Evolutionary conservation across 148 eudicot genomes (phyloP).

Genomic region (Chenopodium suecicum): DNA sequence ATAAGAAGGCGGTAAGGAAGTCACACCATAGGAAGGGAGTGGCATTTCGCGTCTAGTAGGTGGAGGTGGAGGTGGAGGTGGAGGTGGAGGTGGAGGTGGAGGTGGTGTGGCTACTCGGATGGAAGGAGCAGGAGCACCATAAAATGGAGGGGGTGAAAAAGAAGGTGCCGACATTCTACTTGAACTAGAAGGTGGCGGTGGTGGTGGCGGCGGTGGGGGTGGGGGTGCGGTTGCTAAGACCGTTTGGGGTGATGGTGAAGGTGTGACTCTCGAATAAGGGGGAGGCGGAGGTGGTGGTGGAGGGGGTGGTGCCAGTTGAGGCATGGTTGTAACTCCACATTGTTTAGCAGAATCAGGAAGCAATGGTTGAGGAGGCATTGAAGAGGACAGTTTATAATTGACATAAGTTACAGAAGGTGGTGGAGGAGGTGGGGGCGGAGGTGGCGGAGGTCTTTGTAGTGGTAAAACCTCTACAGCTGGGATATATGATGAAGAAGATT

Average conservation of each 20-base stretch:
- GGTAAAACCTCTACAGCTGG: constrained; percentile 14
- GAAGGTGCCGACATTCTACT: not conserved
- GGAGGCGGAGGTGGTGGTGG: constrained; percentile 37
- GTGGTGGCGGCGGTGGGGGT: constrained; percentile 6
- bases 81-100: constrained; percentile 26
- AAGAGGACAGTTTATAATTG: constrained; percentile 2
- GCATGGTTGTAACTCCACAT: constrained; percentile 20
- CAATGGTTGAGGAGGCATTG: constrained; percentile 20
- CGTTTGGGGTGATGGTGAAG: constrained; percentile 26
- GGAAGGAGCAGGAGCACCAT: constrained; percentile 18
- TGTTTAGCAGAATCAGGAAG: constrained; percentile 8
- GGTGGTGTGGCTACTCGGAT: not conserved
- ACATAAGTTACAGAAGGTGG: not conserved
- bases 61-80: constrained; percentile 30
- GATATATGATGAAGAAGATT: constrained; percentile 17
- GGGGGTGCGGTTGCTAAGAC: constrained; percentile 20
- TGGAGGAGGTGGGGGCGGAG: constrained; percentile 33
- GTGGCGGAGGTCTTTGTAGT: constrained; percentile 21
- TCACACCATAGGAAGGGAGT: not conserved
- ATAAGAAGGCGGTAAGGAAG: not conserved
- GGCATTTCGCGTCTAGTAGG: not conserved
- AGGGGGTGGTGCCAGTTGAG: constrained; percentile 31
- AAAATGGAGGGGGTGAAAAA: constrained; percentile 17
- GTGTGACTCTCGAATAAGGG: not conserved
- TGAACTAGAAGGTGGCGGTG: constrained; percentile 18